Percentiles rank a stretch among this genome's conserved stretches.
These are phyloP conservation scores for Wickerhamomyces alni DNA, from an alignment of 805 yeast genomes.

Conservation along the genomic window DNA sequence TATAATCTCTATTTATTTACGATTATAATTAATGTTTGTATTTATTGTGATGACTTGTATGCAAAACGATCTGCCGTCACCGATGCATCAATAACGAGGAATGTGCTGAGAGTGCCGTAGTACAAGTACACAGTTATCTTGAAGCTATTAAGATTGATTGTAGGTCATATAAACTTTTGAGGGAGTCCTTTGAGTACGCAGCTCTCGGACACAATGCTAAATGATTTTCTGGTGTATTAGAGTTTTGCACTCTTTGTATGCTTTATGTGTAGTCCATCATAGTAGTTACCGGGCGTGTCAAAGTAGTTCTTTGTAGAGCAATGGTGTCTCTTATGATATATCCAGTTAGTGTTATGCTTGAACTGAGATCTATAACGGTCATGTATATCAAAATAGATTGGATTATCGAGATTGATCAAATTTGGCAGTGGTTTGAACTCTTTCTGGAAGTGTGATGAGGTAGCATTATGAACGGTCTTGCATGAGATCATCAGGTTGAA, in stretches of 20 bases:
- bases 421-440: slow-evolving; percentile 7
- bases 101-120: too few species aligned
- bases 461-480: slow-evolving; percentile 12
- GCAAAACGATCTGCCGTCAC: too few species aligned
- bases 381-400: slow-evolving; percentile 14
- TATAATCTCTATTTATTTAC: background rate
- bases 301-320: slow-evolving; percentile 11
- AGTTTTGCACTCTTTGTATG: background rate
- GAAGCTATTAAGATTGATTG: too few species aligned
- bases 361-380: slow-evolving; percentile 1
- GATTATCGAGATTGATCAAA: slow-evolving; percentile 17
- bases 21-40: background rate
- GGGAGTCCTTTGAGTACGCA: too few species aligned
- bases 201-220: too few species aligned
- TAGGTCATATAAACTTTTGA: too few species aligned
- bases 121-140: too few species aligned
- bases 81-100: too few species aligned
- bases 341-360: slow-evolving; percentile 6
- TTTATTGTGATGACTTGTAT: background rate
- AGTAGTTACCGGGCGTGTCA: background rate
- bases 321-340: slow-evolving; percentile 3
- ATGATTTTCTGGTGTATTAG: too few species aligned
- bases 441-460: slow-evolving; percentile 8
- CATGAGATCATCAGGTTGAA: slow-evolving; percentile 18
- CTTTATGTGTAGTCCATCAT: background rate